A percentile compares a stretch with the other conserved stretches of the same genome.
Evolutionary conservation across 768 basidiomycete genomes (phyloP).

Genomic region (Lactarius deliciosus): DNA sequence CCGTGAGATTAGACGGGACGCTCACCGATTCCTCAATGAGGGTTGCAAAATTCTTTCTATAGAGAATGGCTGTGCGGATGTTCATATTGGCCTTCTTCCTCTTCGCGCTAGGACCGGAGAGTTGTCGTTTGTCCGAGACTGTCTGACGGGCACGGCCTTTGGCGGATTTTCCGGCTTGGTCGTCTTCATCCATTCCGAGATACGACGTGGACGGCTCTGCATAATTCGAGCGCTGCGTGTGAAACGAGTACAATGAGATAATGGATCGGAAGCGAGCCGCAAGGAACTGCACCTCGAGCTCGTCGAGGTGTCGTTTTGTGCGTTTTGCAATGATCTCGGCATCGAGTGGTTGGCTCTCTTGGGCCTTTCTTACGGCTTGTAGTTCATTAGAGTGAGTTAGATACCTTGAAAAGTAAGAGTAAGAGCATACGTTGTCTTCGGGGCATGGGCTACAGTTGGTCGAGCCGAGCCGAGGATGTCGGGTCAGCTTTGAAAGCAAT

Average conservation of each 20-base stretch:
- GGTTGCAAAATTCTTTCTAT: constrained; percentile 73
- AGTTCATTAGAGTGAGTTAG: background rate
- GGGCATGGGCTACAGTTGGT: constrained; percentile 12
- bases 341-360: constrained; percentile 46
- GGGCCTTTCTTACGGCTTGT: constrained; percentile 50
- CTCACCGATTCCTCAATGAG: constrained; percentile 81
- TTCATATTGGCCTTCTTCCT: constrained; percentile 83
- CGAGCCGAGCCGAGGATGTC: constrained; percentile 14
- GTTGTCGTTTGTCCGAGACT: constrained; percentile 73
- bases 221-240: constrained; percentile 70
- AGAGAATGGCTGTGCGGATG: constrained; percentile 75
- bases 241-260: constrained; percentile 20
- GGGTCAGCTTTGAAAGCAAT: constrained; percentile 10
- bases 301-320: constrained; percentile 74
- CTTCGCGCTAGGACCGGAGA: constrained; percentile 50
- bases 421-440: constrained; percentile 22
- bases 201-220: constrained; percentile 51
- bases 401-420: background rate
- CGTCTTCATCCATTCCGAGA: constrained; percentile 44
- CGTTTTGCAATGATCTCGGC: constrained; percentile 73
- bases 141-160: constrained; percentile 74
- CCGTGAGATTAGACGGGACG: constrained; percentile 22
- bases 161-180: constrained; percentile 47
- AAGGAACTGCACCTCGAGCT: constrained; percentile 63
- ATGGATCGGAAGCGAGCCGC: constrained; percentile 19